Conservation (phyloP, 208 protist genomes). For the Leishmania braziliensis region DNA sequence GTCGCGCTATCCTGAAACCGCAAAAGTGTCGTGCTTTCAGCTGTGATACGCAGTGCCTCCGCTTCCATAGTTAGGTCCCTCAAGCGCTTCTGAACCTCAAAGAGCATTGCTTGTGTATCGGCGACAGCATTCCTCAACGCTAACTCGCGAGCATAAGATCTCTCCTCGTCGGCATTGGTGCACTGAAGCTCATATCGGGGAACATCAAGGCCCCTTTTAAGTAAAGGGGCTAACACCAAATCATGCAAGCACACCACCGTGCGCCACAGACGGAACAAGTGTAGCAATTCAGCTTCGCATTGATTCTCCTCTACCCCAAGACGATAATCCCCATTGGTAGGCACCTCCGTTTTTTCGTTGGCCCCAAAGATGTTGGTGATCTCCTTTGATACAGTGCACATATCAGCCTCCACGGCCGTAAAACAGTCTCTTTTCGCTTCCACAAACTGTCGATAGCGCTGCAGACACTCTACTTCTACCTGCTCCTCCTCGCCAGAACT, state of each 20-base stretch:
- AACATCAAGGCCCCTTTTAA: neutral
- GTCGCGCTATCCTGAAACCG: neutral
- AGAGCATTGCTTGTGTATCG: neutral
- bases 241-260: neutral
- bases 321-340: no score
- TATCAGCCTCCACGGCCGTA: neutral
- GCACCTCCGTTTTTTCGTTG: neutral
- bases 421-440: neutral
- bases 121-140: neutral
- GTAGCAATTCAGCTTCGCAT: neutral
- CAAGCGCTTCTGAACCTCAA: neutral
- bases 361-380: neutral
- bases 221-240: neutral
- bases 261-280: constrained; percentile 2
- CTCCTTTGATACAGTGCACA: neutral
- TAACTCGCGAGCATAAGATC: neutral
- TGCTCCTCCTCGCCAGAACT: constrained; percentile 16
- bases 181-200: neutral
- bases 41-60: neutral
- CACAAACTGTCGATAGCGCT: constrained; percentile 9
- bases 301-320: neutral
- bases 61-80: neutral
- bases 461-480: constrained; percentile 18
- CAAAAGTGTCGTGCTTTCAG: neutral
- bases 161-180: neutral